phyloP scores from a whole-genome alignment of 495 filamentous ascomycete genomes.

The Haplographium delicatum region DNA sequence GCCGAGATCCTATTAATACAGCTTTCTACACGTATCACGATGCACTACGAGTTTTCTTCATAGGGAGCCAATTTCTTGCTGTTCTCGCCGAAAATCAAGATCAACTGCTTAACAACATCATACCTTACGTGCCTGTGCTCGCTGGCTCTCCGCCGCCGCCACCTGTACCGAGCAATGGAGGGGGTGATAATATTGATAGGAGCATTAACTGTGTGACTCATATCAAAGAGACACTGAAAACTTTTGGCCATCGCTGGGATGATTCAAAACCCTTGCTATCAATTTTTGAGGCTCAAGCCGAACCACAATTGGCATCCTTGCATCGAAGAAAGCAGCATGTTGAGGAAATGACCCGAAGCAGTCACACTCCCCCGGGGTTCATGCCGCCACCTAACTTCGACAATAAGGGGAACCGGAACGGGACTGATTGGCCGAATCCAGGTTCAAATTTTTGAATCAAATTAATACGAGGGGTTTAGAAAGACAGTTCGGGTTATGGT shows the following conservation, averaged over 20 bases:
- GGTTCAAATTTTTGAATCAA: no score
- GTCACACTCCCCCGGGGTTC: conserved; percentile 11
- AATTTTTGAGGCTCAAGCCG: conserved; percentile 35
- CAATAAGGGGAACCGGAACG: neutral
- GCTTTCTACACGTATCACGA: conserved; percentile 71
- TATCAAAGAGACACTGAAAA: conserved; percentile 37
- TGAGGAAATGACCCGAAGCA: conserved; percentile 14
- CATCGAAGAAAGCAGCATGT: conserved; percentile 20
- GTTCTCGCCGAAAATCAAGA: conserved; percentile 55
- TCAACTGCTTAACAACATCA: conserved; percentile 31
- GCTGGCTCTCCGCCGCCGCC: conserved; percentile 22
- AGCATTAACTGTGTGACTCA: conserved; percentile 40
- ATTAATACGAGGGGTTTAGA: no score
- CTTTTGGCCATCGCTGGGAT: conserved; percentile 47
- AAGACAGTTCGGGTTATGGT: no score
- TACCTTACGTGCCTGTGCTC: conserved; percentile 19
- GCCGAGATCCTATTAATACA: conserved; percentile 39
- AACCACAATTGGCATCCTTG: conserved; percentile 10
- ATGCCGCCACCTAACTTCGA: conserved; percentile 16
- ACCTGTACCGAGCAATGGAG: conserved; percentile 21
- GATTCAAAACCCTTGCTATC: conserved; percentile 35
- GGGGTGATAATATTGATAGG: conserved; percentile 38
- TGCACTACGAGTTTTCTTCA: conserved; percentile 64
- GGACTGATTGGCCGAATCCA: no score
- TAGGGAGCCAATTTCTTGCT: conserved; percentile 63